A percentile compares a stretch with the other conserved stretches of the same genome.
Evolutionary conservation across 1,284 basidiomycete species (phyloP).

Genomic region (Ustilago vetiveriae): DNA sequence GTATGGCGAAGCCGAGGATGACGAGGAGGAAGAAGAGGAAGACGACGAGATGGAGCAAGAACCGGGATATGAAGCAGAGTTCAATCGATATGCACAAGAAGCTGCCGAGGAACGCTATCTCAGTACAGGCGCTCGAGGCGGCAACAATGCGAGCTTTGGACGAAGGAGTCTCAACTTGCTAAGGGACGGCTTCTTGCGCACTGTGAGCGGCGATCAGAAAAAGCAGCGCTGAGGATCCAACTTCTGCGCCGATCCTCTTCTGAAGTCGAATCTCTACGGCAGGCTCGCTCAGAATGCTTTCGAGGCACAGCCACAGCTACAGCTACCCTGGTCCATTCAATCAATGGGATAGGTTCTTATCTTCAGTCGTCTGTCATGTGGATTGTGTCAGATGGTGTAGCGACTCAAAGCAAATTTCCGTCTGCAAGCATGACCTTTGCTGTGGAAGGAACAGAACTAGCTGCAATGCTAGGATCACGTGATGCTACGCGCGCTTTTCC

Average conservation of each 20-base stretch:
- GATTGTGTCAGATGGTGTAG: too few relatives aligned
- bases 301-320: too few relatives aligned
- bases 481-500: slow-evolving; percentile 4
- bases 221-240: slow-evolving; percentile 4
- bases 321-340: too few relatives aligned
- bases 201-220: slow-evolving; percentile 3
- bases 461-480: slow-evolving; percentile 9
- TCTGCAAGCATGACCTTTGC: too few relatives aligned
- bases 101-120: slow-evolving; percentile 16
- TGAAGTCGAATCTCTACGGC: too few relatives aligned
- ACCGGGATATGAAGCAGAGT: slow-evolving; percentile 42
- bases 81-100: slow-evolving; percentile 41
- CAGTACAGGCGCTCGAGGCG: slow-evolving; percentile 3
- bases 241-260: too few relatives aligned
- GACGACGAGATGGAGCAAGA: slow-evolving; percentile 48
- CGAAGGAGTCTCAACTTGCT: slow-evolving; percentile 45
- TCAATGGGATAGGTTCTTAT: too few relatives aligned
- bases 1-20: slow-evolving; percentile 23
- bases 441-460: too few relatives aligned
- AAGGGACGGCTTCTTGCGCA: slow-evolving; percentile 29
- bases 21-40: slow-evolving; percentile 20
- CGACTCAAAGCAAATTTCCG: too few relatives aligned
- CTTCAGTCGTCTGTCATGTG: too few relatives aligned
- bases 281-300: too few relatives aligned
- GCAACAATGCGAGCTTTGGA: slow-evolving; percentile 35